A percentile compares a stretch with the other conserved stretches of the same genome.
Conservation (phyloP, 345 rosid genomes). For the Mallotus nudiflorus region DNA sequence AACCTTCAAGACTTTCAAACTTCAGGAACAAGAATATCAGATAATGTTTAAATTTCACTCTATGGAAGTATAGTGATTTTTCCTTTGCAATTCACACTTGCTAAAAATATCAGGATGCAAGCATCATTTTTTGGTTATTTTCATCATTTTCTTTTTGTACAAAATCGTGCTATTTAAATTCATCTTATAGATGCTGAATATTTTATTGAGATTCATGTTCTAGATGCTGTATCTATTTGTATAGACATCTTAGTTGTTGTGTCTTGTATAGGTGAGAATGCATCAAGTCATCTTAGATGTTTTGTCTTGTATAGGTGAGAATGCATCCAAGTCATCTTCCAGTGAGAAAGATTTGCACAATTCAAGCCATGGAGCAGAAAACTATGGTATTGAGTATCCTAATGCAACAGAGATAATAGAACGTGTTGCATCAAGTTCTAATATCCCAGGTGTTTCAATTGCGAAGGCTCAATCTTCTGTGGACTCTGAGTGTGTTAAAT, state of each 20-base stretch:
- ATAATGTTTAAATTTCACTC: background rate
- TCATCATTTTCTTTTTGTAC: constrained; percentile 4
- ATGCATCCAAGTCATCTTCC: constrained; percentile 38
- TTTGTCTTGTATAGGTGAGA: constrained; percentile 39
- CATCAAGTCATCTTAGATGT: constrained; percentile 29
- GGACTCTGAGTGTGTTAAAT: constrained; percentile 29
- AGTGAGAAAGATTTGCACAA: constrained; percentile 45
- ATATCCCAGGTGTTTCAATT: constrained; percentile 22
- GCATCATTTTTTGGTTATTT: background rate
- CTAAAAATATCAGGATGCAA: background rate
- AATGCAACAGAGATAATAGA: constrained; percentile 27
- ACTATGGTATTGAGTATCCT: constrained; percentile 42
- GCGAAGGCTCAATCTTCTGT: constrained; percentile 26
- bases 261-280: background rate
- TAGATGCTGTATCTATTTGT: background rate
- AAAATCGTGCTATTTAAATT: constrained; percentile 1
- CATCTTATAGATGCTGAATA: background rate
- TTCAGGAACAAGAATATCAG: background rate
- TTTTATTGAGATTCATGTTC: background rate
- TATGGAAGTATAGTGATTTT: background rate
- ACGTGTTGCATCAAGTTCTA: constrained; percentile 33
- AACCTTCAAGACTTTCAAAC: background rate
- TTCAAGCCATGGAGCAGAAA: constrained; percentile 48
- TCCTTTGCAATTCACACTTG: background rate
- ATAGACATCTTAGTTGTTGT: too few relatives aligned